phyloP scores from a whole-genome alignment of 805 yeast species.

The Starmerella lactis-condensi region DNA sequence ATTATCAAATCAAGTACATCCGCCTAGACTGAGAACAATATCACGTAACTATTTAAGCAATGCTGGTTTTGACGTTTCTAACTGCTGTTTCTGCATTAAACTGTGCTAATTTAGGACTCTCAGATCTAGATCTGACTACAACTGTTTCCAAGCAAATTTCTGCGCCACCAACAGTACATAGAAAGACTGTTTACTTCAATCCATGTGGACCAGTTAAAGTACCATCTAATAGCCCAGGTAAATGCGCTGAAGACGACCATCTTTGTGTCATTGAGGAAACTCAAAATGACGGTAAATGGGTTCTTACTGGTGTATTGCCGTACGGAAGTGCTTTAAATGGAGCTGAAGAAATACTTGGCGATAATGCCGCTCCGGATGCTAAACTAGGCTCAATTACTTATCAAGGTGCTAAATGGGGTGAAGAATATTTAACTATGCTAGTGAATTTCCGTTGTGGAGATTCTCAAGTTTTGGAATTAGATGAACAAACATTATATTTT shows the following conservation, averaged over 20 bases:
- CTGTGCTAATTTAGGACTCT: constrained; percentile 22
- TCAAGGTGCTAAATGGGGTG: constrained; percentile 55
- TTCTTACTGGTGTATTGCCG: constrained; percentile 45
- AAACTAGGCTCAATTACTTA: constrained; percentile 18
- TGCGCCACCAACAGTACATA: constrained; percentile 67
- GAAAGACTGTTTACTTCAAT: constrained; percentile 49
- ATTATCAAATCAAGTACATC: too few species aligned
- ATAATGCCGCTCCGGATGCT: constrained; percentile 16
- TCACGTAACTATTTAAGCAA: too few species aligned
- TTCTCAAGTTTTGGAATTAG: constrained; percentile 19
- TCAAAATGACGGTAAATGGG: constrained; percentile 30
- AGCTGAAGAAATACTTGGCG: constrained; percentile 7
- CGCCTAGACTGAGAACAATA: too few species aligned
- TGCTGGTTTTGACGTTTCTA: constrained; percentile 1
- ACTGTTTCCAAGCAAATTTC: constrained; percentile 25
- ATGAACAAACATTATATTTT: constrained; percentile 13
- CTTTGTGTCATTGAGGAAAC: constrained; percentile 59
- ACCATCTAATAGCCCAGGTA: constrained; percentile 21
- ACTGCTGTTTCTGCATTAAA: constrained; percentile 6
- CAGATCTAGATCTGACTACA: constrained; percentile 33
- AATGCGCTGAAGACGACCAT: constrained; percentile 53
- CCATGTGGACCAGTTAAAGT: constrained; percentile 41
- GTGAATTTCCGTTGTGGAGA: too few species aligned
- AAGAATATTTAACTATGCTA: too few species aligned
- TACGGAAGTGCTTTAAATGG: constrained; percentile 15